A percentile compares a stretch with the other conserved stretches of the same genome.
These are phyloP conservation scores for Candida endomychidarum DNA, from an alignment of 805 yeast genomes.

Conservation along the genomic window DNA sequence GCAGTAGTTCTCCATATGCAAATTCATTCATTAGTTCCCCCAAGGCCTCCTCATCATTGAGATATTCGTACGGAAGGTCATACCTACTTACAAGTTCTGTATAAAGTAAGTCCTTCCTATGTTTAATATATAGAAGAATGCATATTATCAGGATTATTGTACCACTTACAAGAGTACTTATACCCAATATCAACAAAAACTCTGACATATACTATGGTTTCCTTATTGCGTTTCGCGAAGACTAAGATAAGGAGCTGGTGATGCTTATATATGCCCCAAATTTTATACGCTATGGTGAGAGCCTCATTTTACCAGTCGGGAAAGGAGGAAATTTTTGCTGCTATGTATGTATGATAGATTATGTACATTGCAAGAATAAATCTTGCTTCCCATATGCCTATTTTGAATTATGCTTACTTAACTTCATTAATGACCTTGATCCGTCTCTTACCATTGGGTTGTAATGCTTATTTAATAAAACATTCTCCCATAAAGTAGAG, in stretches of 20 bases:
- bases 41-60: slow-evolving; percentile 41
- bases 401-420: slow-evolving; percentile 27
- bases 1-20: slow-evolving; percentile 36
- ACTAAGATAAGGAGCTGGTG: neutral
- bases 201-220: neutral
- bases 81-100: slow-evolving; percentile 3
- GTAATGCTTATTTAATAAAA: slow-evolving; percentile 76
- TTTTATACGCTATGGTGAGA: no score
- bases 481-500: slow-evolving; percentile 88
- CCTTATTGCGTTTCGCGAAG: slow-evolving; percentile 3
- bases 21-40: slow-evolving; percentile 34
- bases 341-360: no score
- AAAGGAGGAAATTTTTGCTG: neutral
- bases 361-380: no score
- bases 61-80: slow-evolving; percentile 36
- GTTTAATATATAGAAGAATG: neutral
- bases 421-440: slow-evolving; percentile 40
- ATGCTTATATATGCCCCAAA: no score
- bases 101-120: neutral
- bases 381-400: neutral
- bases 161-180: neutral
- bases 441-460: slow-evolving; percentile 79
- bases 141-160: neutral
- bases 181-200: neutral
- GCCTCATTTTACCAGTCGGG: neutral